These are phyloP conservation scores for Stagonosporopsis cucurbitacearum DNA, from an alignment of 2,329 filamentous ascomycete species.

Conservation along the genomic window DNA sequence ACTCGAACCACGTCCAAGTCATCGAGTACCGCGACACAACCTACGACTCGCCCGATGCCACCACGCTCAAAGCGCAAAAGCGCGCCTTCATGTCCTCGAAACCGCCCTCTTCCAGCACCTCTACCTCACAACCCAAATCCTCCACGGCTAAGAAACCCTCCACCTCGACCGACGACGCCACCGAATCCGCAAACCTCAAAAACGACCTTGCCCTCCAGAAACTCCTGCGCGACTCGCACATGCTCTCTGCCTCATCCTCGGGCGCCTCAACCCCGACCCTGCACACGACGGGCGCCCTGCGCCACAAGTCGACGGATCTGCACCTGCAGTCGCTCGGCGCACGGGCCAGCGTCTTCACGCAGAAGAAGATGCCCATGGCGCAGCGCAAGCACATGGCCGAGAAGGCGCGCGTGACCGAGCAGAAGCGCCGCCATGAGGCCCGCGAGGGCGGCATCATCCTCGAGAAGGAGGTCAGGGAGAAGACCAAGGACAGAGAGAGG, in stretches of 20 bases:
- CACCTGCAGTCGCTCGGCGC: constrained; percentile 81
- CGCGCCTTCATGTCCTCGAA: constrained; percentile 77
- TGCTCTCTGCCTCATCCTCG: constrained; percentile 68
- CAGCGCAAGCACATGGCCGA: constrained; percentile 83
- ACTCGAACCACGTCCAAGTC: constrained; percentile 47
- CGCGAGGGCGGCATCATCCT: constrained; percentile 89
- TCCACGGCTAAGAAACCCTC: constrained; percentile 22
- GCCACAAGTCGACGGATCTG: constrained; percentile 82
- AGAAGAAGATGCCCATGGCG: constrained; percentile 87
- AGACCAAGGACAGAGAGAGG: constrained; percentile 60
- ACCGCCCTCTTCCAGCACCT: constrained; percentile 53
- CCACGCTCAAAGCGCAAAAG: constrained; percentile 64
- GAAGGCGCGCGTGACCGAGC: constrained; percentile 70
- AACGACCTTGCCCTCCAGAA: constrained; percentile 93
- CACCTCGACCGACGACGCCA: constrained; percentile 55
- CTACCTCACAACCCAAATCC: constrained; percentile 23
- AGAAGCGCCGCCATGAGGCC: constrained; percentile 76
- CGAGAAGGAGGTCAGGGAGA: constrained; percentile 62
- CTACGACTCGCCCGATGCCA: constrained; percentile 22
- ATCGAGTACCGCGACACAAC: constrained; percentile 49
- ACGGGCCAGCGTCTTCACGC: constrained; percentile 75
- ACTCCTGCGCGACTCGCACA: constrained; percentile 88
- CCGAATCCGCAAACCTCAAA: constrained; percentile 73
- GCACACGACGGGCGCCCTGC: constrained; percentile 68
- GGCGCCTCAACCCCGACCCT: constrained; percentile 49